Conservation (phyloP, 2,329 filamentous ascomycete species). For the Aspergillus sp. region DNA sequence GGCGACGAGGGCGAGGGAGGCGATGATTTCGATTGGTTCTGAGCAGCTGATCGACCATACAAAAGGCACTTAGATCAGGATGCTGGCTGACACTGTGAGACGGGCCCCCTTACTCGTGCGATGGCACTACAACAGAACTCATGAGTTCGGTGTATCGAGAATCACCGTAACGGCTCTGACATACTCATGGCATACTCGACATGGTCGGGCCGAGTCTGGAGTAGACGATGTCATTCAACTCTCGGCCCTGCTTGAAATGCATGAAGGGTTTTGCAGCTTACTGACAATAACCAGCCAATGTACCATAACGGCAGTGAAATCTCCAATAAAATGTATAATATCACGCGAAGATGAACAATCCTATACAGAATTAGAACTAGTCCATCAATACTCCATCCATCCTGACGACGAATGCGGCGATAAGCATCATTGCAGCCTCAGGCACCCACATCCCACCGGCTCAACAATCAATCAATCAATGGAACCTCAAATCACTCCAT, state of each 20-base stretch:
- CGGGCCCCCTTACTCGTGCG: no score
- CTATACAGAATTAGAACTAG: no score
- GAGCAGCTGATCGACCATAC: not conserved
- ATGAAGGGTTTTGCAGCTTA: not conserved
- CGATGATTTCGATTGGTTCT: slow-evolving; percentile 32
- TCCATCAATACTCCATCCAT: not conserved
- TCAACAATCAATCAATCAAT: not conserved
- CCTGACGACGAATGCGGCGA: not conserved
- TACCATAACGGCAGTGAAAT: not conserved
- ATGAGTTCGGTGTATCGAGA: no score
- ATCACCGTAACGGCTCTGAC: no score
- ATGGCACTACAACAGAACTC: no score
- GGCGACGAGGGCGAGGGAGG: slow-evolving; percentile 23
- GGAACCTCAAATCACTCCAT: not conserved
- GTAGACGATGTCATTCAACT: no score
- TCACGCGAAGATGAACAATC: not conserved
- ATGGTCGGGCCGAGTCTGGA: no score
- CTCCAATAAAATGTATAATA: not conserved
- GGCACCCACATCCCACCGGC: slow-evolving; percentile 8
- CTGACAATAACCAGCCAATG: not conserved
- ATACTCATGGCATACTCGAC: no score
- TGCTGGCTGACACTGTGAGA: not conserved
- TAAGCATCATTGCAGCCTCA: slow-evolving; percentile 12
- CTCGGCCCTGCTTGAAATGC: no score
- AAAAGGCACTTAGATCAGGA: not conserved